Percentiles rank a stretch among this genome's conserved stretches.
Conservation (phyloP, 2,329 filamentous ascomycete genomes). For the Onygenales sp. region DNA sequence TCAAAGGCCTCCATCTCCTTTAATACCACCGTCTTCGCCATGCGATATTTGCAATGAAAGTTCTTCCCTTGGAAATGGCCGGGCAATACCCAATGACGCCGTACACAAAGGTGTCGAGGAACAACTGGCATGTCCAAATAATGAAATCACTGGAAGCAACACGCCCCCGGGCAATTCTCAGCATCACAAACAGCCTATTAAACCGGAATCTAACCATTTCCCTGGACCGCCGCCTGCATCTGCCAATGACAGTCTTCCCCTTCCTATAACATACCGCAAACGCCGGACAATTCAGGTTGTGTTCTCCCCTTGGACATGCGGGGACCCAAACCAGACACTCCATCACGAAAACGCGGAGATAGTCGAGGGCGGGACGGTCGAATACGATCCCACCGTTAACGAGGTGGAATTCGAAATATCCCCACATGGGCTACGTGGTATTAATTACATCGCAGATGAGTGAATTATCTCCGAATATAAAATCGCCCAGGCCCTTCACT, state of each 20-base stretch:
- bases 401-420: conserved; percentile 10
- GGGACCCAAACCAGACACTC: conserved; percentile 11
- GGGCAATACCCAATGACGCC: neutral
- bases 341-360: neutral
- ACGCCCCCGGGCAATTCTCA: neutral
- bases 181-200: neutral
- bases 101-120: neutral
- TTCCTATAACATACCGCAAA: neutral
- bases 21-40: neutral
- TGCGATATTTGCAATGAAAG: neutral
- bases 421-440: conserved; percentile 8
- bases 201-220: neutral
- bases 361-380: neutral
- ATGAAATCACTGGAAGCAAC: neutral
- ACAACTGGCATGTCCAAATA: neutral
- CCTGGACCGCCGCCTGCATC: neutral
- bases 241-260: neutral
- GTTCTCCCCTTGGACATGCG: conserved; percentile 67
- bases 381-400: neutral
- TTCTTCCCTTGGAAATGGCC: neutral
- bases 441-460: neutral
- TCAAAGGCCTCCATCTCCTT: neutral
- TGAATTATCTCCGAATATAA: neutral
- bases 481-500: neutral
- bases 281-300: conserved; percentile 78